A percentile compares a stretch with the other conserved stretches of the same genome.
Evolutionary conservation across 2,329 filamentous ascomycete genomes (phyloP).

Genomic region (Fusarium piperis): DNA sequence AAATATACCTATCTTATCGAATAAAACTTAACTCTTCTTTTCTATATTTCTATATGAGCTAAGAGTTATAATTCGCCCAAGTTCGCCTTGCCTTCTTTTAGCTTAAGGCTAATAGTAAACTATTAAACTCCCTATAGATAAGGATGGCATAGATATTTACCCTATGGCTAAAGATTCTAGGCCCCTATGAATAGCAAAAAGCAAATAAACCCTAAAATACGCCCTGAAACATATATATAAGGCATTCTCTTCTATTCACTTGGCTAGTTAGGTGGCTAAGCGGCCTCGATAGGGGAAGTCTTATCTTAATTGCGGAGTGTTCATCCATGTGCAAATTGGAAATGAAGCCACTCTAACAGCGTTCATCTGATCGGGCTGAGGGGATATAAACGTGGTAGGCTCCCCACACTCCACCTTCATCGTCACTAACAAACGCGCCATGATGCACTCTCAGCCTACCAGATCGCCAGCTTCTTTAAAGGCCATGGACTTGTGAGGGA

Average conservation of each 20-base stretch:
- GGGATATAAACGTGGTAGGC: no score
- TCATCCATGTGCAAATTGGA: not conserved
- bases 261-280: not conserved
- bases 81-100: not conserved
- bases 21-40: not conserved
- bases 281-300: not conserved
- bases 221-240: not conserved
- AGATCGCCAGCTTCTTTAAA: constrained; percentile 22
- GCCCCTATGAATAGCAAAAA: not conserved
- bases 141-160: not conserved
- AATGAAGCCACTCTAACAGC: not conserved
- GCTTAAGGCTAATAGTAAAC: not conserved
- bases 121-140: not conserved
- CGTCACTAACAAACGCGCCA: no score
- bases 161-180: not conserved
- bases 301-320: not conserved
- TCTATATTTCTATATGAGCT: not conserved
- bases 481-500: constrained; percentile 1
- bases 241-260: not conserved
- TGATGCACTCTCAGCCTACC: constrained; percentile 6
- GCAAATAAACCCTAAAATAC: not conserved
- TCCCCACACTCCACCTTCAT: no score
- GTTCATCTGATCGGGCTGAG: not conserved
- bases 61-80: not conserved
- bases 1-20: no score